A percentile compares a stretch with the other conserved stretches of the same genome.
Evolutionary conservation across 305 asterid genomes (phyloP).

Genomic region (Fraxinus velutina): DNA sequence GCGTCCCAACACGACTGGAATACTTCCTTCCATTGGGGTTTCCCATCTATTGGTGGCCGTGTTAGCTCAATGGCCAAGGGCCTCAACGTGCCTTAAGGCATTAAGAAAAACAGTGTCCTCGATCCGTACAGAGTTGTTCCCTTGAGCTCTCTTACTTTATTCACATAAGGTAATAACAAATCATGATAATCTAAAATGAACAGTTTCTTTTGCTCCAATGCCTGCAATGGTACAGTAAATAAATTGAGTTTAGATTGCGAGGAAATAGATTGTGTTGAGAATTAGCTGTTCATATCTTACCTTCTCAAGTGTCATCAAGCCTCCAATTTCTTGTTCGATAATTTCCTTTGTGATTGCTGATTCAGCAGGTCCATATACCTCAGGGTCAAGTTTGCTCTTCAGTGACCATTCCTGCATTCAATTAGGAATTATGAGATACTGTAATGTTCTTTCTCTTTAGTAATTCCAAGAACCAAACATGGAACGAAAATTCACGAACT

Average conservation of each 20-base stretch:
- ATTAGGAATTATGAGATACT: background rate
- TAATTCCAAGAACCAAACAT: background rate
- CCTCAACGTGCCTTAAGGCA: constrained; percentile 41
- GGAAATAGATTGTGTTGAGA: background rate
- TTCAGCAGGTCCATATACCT: constrained; percentile 66
- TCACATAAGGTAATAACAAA: constrained; percentile 56
- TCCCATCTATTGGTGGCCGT: constrained; percentile 46
- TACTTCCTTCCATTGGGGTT: constrained; percentile 53
- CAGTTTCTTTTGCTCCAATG: constrained; percentile 55
- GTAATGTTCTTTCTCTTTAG: background rate
- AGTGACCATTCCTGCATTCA: constrained; percentile 67
- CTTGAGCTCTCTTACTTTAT: constrained; percentile 49
- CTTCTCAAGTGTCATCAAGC: constrained; percentile 56
- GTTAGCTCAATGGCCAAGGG: constrained; percentile 70
- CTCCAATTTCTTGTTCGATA: constrained; percentile 44
- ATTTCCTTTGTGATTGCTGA: constrained; percentile 54
- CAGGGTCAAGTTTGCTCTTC: constrained; percentile 65
- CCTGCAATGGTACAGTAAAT: constrained; percentile 37
- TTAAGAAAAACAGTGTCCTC: constrained; percentile 61
- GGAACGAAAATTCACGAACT: background rate
- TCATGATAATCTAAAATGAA: constrained; percentile 74
- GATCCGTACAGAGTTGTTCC: constrained; percentile 71
- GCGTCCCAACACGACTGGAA: constrained; percentile 42
- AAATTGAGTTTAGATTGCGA: background rate
- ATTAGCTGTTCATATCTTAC: constrained; percentile 24